phyloP scores from a whole-genome alignment of 306 rosid species.

The Quercus bicolor region DNA sequence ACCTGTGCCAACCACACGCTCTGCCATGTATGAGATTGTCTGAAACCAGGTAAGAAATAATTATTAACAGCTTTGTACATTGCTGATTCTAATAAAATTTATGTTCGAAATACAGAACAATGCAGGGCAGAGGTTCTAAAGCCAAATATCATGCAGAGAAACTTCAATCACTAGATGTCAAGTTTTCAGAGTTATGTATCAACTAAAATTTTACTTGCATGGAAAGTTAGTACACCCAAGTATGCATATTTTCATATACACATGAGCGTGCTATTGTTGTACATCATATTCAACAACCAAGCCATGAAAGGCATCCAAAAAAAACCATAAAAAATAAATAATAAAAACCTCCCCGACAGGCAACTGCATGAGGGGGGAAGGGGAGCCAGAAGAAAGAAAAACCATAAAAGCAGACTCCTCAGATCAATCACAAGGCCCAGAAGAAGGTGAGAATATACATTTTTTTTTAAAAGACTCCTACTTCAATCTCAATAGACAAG shows the following conservation, averaged over 20 bases:
- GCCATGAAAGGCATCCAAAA: not conserved
- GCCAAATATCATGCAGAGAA: conserved; percentile 2
- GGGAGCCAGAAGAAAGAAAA: not conserved
- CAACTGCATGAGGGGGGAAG: too few relatives aligned
- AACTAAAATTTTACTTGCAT: not conserved
- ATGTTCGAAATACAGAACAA: not conserved
- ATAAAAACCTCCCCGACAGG: too few relatives aligned
- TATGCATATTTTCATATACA: not conserved
- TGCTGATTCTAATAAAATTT: not conserved
- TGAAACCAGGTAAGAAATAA: conserved; percentile 30
- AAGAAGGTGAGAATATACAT: not conserved
- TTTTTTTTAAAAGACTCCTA: not conserved
- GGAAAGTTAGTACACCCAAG: not conserved
- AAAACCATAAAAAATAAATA: not conserved
- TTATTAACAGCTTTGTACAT: conserved; percentile 3
- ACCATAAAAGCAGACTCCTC: not conserved
- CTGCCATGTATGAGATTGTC: conserved; percentile 92
- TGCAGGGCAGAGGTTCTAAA: not conserved
- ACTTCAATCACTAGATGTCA: conserved; percentile 1
- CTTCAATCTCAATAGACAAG: not conserved
- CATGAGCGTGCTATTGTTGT: not conserved
- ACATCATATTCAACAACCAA: not conserved
- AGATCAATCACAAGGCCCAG: not conserved
- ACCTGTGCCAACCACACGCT: conserved; percentile 94
- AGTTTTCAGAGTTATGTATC: not conserved